Evolutionary conservation across 177 flowering plant genomes (phyloP).

Genomic region (Tripterygium wilfordii): DNA sequence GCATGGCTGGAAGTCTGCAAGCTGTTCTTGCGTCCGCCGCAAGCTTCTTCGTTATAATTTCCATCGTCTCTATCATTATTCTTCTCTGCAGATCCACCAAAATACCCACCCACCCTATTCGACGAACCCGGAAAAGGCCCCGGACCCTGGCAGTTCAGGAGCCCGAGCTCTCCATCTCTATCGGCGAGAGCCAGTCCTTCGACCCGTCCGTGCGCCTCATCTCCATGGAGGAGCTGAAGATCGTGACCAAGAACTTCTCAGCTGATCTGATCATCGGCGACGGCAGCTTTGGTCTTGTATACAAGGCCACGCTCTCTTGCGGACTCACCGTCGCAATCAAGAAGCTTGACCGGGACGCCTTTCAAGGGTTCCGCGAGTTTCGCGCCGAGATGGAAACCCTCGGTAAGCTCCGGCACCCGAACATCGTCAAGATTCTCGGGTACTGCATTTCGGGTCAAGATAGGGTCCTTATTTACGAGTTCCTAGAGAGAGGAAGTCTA

Average conservation of each 20-base stretch:
- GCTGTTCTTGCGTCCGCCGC: slow-evolving; percentile 42
- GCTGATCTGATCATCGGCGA: slow-evolving; percentile 74
- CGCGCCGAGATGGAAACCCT: slow-evolving; percentile 90
- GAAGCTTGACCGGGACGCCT: slow-evolving; percentile 67
- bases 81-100: slow-evolving; percentile 29
- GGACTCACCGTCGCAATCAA: slow-evolving; percentile 75
- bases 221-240: slow-evolving; percentile 62
- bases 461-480: slow-evolving; percentile 75
- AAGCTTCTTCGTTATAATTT: slow-evolving; percentile 46
- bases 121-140: neutral
- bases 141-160: slow-evolving; percentile 1
- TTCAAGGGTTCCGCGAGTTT: slow-evolving; percentile 83
- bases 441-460: slow-evolving; percentile 65
- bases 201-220: slow-evolving; percentile 52
- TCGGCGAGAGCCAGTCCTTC: slow-evolving; percentile 50
- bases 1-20: slow-evolving; percentile 27
- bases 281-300: slow-evolving; percentile 87
- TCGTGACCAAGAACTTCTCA: slow-evolving; percentile 64
- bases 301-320: slow-evolving; percentile 51
- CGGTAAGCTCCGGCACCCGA: slow-evolving; percentile 52
- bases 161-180: slow-evolving; percentile 8
- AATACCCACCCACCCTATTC: slow-evolving; percentile 1
- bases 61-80: slow-evolving; percentile 25
- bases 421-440: slow-evolving; percentile 69
- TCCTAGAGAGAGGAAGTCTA: slow-evolving; percentile 60